phyloP scores from a whole-genome alignment of 257 asterid species.

The Solanum clarkiae region DNA sequence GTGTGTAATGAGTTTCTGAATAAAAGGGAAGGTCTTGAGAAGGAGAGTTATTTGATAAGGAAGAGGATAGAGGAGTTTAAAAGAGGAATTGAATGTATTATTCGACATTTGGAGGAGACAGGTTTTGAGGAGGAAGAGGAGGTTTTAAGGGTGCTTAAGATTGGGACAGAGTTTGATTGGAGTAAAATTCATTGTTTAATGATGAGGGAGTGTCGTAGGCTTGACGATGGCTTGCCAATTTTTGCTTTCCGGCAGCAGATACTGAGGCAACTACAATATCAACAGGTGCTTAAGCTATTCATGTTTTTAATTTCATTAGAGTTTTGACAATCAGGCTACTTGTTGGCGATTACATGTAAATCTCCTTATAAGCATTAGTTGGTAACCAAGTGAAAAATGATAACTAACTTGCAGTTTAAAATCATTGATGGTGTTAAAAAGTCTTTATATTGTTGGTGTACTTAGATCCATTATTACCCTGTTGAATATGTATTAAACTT shows the following conservation, averaged over 20 bases:
- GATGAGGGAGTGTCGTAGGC: slow-evolving; percentile 71
- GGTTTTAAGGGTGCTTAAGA: slow-evolving; percentile 15
- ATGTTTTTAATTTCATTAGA: not conserved
- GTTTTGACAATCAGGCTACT: not conserved
- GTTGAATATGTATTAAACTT: not conserved
- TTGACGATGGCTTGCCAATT: slow-evolving; percentile 80
- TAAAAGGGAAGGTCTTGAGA: slow-evolving; percentile 29
- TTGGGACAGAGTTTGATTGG: slow-evolving; percentile 45
- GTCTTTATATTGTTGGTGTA: not conserved
- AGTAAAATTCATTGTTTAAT: slow-evolving; percentile 40
- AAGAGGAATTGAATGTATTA: slow-evolving; percentile 35
- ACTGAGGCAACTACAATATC: slow-evolving; percentile 34
- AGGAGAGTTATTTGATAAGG: slow-evolving; percentile 35
- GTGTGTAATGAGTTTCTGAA: slow-evolving; percentile 6
- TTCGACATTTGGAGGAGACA: slow-evolving; percentile 37
- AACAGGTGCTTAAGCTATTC: slow-evolving; percentile 37
- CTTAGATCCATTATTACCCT: not conserved
- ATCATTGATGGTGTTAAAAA: not conserved
- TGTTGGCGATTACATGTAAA: not conserved
- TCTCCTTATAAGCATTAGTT: not conserved
- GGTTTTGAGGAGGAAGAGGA: not conserved
- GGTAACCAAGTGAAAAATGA: not conserved
- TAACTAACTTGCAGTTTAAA: not conserved
- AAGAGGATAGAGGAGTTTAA: slow-evolving; percentile 30
- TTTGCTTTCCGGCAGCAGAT: slow-evolving; percentile 41